Percentiles rank a stretch among this genome's conserved stretches.
Conservation (phyloP, 1,284 basidiomycete genomes). For the Abortiporus biennis region DNA sequence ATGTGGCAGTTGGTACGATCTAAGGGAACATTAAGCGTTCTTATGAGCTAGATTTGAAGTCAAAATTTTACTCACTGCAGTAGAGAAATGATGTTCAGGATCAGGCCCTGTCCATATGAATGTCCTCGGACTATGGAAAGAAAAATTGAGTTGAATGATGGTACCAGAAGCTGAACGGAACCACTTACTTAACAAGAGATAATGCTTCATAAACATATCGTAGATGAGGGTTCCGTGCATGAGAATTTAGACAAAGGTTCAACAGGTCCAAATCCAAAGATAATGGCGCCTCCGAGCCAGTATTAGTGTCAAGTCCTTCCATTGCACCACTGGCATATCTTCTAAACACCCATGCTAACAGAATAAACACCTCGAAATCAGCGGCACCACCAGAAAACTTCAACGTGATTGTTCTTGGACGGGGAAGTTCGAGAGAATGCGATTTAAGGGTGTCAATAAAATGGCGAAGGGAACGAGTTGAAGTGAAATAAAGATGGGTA, state of each 20-base stretch:
- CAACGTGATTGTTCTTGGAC: conserved; percentile 21
- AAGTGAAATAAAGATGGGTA: conserved; percentile 27
- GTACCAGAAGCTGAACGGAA: conserved; percentile 16
- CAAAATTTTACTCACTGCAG: conserved; percentile 34
- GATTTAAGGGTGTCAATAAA: too few relatives aligned
- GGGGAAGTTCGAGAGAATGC: background rate
- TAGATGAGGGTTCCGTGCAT: conserved; percentile 29
- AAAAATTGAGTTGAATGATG: background rate
- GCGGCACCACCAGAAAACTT: conserved; percentile 26
- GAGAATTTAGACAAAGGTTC: conserved; percentile 37
- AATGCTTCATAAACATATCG: conserved; percentile 34
- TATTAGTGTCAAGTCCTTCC: background rate
- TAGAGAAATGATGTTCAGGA: conserved; percentile 54
- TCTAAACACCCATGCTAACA: conserved; percentile 20
- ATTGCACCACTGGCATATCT: conserved; percentile 12
- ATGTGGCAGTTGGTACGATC: conserved; percentile 41
- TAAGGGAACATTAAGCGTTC: conserved; percentile 15
- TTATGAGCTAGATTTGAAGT: background rate
- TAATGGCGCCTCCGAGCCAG: background rate
- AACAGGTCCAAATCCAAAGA: conserved; percentile 27
- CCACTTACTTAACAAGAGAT: conserved; percentile 35
- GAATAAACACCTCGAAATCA: conserved; percentile 24
- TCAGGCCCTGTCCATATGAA: conserved; percentile 56
- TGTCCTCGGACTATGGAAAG: conserved; percentile 32
- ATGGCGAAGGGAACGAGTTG: conserved; percentile 23